These are phyloP conservation scores for Diaporthe capsici DNA, from an alignment of 2,329 filamentous ascomycete genomes.

Conservation along the genomic window DNA sequence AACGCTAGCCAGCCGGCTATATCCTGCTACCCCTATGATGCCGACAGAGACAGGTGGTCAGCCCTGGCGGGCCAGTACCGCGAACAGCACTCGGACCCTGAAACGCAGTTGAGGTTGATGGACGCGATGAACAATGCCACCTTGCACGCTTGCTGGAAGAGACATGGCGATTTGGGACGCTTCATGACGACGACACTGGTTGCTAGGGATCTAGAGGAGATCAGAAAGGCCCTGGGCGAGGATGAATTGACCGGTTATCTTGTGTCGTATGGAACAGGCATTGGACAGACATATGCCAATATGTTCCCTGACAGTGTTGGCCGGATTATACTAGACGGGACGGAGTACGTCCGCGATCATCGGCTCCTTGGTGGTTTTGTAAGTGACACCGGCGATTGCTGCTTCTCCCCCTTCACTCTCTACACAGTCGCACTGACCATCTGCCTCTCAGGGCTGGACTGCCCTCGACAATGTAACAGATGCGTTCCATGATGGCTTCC, in stretches of 20 bases:
- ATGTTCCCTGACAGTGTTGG: conserved; percentile 65
- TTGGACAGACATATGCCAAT: conserved; percentile 65
- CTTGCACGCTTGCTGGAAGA: conserved; percentile 59
- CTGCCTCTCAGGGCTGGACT: conserved; percentile 53
- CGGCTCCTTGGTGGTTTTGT: conserved; percentile 60
- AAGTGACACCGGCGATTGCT: neutral
- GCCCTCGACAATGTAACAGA: conserved; percentile 64
- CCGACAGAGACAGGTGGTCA: conserved; percentile 62
- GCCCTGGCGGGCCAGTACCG: conserved; percentile 56
- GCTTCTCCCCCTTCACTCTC: neutral
- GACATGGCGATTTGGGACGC: conserved; percentile 59
- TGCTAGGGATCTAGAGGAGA: conserved; percentile 64
- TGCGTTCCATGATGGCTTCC: conserved; percentile 64
- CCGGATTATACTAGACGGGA: conserved; percentile 64
- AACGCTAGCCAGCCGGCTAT: conserved; percentile 61
- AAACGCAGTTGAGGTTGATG: conserved; percentile 56
- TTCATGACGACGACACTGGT: conserved; percentile 63
- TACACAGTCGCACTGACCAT: neutral
- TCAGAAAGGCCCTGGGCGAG: conserved; percentile 60
- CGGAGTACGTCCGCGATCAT: conserved; percentile 62
- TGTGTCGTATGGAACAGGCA: conserved; percentile 66
- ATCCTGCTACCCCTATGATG: conserved; percentile 62
- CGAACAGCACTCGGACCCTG: conserved; percentile 52
- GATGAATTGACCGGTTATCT: conserved; percentile 64
- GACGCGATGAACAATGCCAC: conserved; percentile 63